These are phyloP conservation scores for Ophiostoma novo-ulmi DNA, from an alignment of 2,329 filamentous ascomycete species.

Conservation along the genomic window DNA sequence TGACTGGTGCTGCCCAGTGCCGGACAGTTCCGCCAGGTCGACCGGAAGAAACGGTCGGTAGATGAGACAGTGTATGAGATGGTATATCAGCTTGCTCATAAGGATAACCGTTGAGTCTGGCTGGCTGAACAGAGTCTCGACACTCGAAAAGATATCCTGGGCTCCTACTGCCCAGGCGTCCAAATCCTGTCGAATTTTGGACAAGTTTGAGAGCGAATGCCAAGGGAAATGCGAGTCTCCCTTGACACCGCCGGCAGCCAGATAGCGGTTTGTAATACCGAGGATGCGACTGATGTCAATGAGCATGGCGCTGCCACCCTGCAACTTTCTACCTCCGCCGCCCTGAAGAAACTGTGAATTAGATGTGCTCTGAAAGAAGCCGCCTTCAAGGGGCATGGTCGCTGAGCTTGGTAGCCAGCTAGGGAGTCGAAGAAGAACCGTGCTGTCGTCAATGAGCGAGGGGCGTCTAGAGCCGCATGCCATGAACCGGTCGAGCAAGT, in stretches of 20 bases:
- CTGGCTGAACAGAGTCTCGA: constrained; percentile 70
- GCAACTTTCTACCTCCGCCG: constrained; percentile 58
- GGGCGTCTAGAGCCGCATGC: constrained; percentile 77
- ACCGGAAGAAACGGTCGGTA: constrained; percentile 84
- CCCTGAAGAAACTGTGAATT: constrained; percentile 69
- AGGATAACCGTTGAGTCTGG: constrained; percentile 72
- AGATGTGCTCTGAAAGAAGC: constrained; percentile 74
- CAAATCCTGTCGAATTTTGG: constrained; percentile 78
- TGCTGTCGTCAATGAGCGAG: constrained; percentile 72
- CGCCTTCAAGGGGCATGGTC: constrained; percentile 63
- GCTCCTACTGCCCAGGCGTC: constrained; percentile 81
- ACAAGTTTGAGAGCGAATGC: constrained; percentile 79
- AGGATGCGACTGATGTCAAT: constrained; percentile 80
- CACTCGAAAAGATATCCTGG: constrained; percentile 70
- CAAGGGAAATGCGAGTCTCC: constrained; percentile 87
- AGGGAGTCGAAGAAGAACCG: constrained; percentile 68
- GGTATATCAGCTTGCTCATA: constrained; percentile 80
- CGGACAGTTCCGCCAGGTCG: constrained; percentile 72
- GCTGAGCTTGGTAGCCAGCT: constrained; percentile 63
- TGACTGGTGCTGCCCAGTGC: constrained; percentile 77
- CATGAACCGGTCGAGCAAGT: constrained; percentile 78
- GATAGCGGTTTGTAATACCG: constrained; percentile 75
- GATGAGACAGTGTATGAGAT: constrained; percentile 78
- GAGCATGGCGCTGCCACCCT: constrained; percentile 73
- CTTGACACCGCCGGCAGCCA: constrained; percentile 80